Percentiles rank a stretch among this genome's conserved stretches.
Conservation (phyloP, 75 land plant species). For the Pinus albicaulis region DNA sequence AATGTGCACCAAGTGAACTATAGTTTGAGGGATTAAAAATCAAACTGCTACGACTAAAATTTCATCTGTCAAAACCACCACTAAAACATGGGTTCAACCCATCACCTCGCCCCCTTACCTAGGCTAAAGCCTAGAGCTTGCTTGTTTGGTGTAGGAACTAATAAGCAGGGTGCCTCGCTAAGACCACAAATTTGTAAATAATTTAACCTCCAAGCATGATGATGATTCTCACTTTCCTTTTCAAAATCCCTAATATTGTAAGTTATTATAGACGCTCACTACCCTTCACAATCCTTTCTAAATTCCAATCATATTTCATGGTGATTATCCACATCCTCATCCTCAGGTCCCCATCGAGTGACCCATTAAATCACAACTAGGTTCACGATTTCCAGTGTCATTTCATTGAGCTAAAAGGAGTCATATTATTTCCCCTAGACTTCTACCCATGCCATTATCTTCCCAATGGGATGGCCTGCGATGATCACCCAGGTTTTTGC, state of each 20-base stretch:
- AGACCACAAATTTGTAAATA: constrained; percentile 54
- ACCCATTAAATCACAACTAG: constrained; percentile 82
- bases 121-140: constrained; percentile 45
- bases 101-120: constrained; percentile 69
- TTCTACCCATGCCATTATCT: constrained; percentile 44
- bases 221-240: constrained; percentile 43
- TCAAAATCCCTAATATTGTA: constrained; percentile 55
- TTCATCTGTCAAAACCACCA: constrained; percentile 58
- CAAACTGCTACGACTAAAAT: constrained; percentile 15
- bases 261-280: constrained; percentile 25
- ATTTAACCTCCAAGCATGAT: constrained; percentile 71
- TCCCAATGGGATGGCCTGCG: constrained; percentile 60
- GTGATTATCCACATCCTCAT: constrained; percentile 63
- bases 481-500: constrained; percentile 46
- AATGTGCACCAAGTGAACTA: constrained; percentile 25
- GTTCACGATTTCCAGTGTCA: constrained; percentile 64
- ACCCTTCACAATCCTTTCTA: constrained; percentile 56
- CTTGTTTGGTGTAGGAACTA: constrained; percentile 49
- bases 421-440: constrained; percentile 58
- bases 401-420: constrained; percentile 63
- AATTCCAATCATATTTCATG: constrained; percentile 64
- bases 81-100: constrained; percentile 38
- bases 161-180: constrained; percentile 50
- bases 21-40: constrained; percentile 21
- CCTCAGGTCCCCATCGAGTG: constrained; percentile 94